Conservation (phyloP, 225 moss, liverwort and hornwort genomes). For the Antitrichia curtipendula region DNA sequence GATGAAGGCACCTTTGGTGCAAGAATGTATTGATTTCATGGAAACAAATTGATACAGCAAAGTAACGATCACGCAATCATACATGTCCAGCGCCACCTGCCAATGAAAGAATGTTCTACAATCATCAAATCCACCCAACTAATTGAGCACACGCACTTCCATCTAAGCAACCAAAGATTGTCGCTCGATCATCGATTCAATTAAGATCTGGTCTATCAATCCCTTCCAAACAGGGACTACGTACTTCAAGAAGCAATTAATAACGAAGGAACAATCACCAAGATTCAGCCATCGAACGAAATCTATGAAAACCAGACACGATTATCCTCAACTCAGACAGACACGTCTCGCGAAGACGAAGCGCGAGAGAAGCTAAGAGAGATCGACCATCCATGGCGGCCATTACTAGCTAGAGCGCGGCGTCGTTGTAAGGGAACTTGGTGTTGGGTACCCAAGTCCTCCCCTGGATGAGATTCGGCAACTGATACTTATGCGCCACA, state of each 20-base stretch:
- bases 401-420: neutral
- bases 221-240: neutral
- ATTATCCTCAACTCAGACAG: neutral
- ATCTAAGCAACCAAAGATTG: neutral
- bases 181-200: neutral
- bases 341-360: neutral
- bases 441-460: slow-evolving; percentile 17
- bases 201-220: neutral
- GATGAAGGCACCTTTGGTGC: neutral
- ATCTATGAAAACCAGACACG: neutral
- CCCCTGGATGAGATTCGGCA: slow-evolving; percentile 7
- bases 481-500: neutral
- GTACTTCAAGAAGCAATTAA: neutral
- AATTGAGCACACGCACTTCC: neutral
- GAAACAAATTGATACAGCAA: neutral
- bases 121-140: neutral
- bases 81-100: neutral
- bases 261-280: neutral
- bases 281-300: neutral
- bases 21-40: neutral
- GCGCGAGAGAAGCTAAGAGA: neutral
- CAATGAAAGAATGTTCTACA: neutral
- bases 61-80: neutral
- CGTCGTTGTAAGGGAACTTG: neutral
- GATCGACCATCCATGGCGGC: neutral